Evolutionary conservation across 768 basidiomycete genomes (phyloP).

Genomic region (Polyporus arcularius): DNA sequence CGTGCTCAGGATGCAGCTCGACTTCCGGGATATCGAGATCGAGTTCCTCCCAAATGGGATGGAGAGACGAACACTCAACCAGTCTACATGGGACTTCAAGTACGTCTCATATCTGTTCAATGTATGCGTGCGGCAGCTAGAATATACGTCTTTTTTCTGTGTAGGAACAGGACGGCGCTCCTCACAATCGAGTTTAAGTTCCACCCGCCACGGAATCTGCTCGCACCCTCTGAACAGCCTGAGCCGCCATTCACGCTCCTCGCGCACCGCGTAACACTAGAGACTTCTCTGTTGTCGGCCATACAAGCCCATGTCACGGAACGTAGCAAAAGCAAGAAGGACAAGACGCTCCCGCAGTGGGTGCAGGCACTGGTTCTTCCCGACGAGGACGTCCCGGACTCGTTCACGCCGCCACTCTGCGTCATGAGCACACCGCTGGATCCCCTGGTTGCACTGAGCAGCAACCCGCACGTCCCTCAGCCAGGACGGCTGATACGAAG

Average conservation of each 20-base stretch:
- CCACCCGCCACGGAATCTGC: constrained; percentile 51
- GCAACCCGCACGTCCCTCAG: constrained; percentile 10
- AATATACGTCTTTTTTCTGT: constrained; percentile 7
- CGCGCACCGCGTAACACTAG: constrained; percentile 63
- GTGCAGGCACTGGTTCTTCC: constrained; percentile 51
- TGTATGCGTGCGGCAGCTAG: constrained; percentile 6
- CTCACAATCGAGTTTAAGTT: constrained; percentile 77
- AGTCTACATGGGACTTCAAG: constrained; percentile 84
- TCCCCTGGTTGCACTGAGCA: constrained; percentile 29
- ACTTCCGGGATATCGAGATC: constrained; percentile 67
- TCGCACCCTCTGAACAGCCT: constrained; percentile 37
- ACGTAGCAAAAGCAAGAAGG: constrained; percentile 44
- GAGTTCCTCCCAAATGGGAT: constrained; percentile 81
- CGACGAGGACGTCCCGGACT: constrained; percentile 55
- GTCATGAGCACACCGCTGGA: constrained; percentile 53
- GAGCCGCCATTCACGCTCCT: constrained; percentile 51
- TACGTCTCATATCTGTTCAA: constrained; percentile 39
- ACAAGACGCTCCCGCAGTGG: constrained; percentile 54
- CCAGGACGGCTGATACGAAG: constrained; percentile 27
- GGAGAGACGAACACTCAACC: constrained; percentile 75
- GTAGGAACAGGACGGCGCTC: constrained; percentile 65
- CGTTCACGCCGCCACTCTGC: constrained; percentile 58
- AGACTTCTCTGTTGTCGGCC: constrained; percentile 49
- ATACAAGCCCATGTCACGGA: constrained; percentile 51
- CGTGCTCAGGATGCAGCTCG: constrained; percentile 66